These are phyloP conservation scores for Asclepias syriaca DNA, from an alignment of 257 asterid genomes.

Conservation along the genomic window DNA sequence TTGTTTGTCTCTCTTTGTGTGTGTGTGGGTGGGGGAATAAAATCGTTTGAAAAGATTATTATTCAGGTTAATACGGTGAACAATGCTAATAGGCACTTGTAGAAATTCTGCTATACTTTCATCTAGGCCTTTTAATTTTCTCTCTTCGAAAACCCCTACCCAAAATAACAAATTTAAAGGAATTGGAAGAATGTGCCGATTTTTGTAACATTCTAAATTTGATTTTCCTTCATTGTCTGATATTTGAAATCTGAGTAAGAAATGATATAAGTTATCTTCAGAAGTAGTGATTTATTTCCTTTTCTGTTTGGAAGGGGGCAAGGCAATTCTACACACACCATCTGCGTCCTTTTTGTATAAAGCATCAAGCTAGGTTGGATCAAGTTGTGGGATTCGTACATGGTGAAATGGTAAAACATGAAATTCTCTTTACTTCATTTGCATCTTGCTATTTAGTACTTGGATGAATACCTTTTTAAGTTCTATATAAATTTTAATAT, in stretches of 20 bases:
- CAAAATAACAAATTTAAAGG: background rate
- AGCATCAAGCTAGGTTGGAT: slow-evolving; percentile 67
- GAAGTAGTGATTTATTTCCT: slow-evolving; percentile 7
- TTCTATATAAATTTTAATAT: background rate
- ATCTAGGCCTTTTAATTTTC: background rate
- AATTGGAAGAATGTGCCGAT: background rate
- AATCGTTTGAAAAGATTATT: background rate
- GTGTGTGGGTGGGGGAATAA: background rate
- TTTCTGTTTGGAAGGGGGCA: slow-evolving; percentile 63
- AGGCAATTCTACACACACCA: slow-evolving; percentile 56
- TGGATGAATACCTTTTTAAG: too few species aligned
- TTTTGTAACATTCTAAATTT: background rate
- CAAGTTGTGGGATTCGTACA: slow-evolving; percentile 44
- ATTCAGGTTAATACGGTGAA: background rate
- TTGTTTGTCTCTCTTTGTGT: background rate
- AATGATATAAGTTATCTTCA: background rate
- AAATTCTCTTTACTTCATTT: background rate
- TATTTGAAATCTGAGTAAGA: slow-evolving; percentile 1
- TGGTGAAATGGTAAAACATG: slow-evolving; percentile 60
- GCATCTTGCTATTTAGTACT: background rate
- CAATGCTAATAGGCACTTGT: background rate
- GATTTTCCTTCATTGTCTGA: slow-evolving; percentile 1
- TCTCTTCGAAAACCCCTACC: too few species aligned
- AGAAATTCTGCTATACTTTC: background rate
- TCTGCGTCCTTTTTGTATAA: slow-evolving; percentile 68